Evolutionary conservation across 345 rosid genomes (phyloP).

Genomic region (Salix brachista): DNA sequence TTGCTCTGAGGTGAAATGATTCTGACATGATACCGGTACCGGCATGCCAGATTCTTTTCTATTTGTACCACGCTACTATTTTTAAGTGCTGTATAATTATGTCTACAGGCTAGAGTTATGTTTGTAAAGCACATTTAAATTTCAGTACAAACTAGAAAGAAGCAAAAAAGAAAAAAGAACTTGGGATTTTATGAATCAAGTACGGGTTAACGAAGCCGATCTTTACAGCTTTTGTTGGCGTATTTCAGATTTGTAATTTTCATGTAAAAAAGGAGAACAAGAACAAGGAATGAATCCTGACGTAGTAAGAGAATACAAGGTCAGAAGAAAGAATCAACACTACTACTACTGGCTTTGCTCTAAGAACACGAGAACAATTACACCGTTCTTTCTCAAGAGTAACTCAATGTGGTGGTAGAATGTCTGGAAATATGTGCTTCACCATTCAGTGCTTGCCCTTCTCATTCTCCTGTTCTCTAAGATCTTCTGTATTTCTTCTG

Average conservation of each 20-base stretch:
- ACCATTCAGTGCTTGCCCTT: constrained; percentile 18
- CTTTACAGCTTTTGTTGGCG: too few relatives aligned
- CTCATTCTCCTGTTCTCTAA: constrained; percentile 20
- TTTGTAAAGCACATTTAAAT: not conserved
- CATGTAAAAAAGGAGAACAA: too few relatives aligned
- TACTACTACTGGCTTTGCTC: not conserved
- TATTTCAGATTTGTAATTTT: too few relatives aligned
- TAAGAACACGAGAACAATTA: not conserved
- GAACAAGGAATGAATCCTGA: not conserved
- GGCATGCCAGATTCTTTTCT: not conserved
- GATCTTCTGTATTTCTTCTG: constrained; percentile 48
- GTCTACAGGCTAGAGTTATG: not conserved
- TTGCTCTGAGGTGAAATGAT: constrained; percentile 63
- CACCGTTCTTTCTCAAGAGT: not conserved
- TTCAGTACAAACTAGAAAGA: not conserved
- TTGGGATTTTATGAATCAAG: too few relatives aligned
- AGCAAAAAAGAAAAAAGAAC: not conserved
- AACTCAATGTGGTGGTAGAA: not conserved
- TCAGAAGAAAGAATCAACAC: not conserved
- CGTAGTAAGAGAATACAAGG: not conserved
- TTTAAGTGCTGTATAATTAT: not conserved
- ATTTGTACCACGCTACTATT: not conserved
- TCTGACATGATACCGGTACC: not conserved
- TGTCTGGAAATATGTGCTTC: not conserved
- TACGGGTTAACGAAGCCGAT: too few relatives aligned